Base-by-base conservation (phyloP, 148 eudicot genomes). In the Persicaria maculosa region DNA sequence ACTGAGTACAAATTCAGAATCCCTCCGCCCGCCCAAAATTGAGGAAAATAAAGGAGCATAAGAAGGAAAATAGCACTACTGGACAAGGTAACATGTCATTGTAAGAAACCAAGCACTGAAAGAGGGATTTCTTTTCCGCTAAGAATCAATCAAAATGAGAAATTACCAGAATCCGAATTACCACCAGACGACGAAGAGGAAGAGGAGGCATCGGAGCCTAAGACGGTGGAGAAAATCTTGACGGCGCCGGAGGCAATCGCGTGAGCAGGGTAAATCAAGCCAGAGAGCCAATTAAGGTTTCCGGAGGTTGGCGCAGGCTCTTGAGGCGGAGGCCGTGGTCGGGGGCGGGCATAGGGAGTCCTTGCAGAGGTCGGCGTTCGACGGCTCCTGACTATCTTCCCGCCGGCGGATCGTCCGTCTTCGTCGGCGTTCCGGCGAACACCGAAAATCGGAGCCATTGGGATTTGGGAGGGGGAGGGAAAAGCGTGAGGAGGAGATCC, bases 211-310 rank as follows among this genome's bases (percentile, higher is more conserved):
- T 83, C 83, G 11, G 81, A 55, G 3, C 75, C 83, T 68, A 87
- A 80, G 14, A 86, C 74, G 0, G 84, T 80, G 11, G 93, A 81
- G 20, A 90, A 9, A 47, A 94, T 76, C 67, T 86, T 90, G 7
- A 87, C 88, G 55, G 97, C 96, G 40, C 98, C 95, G n/a, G 85
- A 78, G 71, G 86, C 93, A 31, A 93, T 81, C 69, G 77, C 50
- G 40, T 83, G 85, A 8, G 97, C 86, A 16, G 98, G 98, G 4
- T 85, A 77, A 83, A 93, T 74, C 45, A 86, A 47, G 10, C 90
- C 88, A 17, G 91, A 76, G n/a, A 94, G 79, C 98, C 98, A 94
- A 76, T 73, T 72, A 74, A 59, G 31, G 17, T 79, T 70, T 45
- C 74, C 78, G 2, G 54, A 58, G 43, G 73, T 59, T 36, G 65